Evolutionary conservation across 179 eudicot genomes (phyloP).

Genomic region (Corrigiola litoralis): DNA sequence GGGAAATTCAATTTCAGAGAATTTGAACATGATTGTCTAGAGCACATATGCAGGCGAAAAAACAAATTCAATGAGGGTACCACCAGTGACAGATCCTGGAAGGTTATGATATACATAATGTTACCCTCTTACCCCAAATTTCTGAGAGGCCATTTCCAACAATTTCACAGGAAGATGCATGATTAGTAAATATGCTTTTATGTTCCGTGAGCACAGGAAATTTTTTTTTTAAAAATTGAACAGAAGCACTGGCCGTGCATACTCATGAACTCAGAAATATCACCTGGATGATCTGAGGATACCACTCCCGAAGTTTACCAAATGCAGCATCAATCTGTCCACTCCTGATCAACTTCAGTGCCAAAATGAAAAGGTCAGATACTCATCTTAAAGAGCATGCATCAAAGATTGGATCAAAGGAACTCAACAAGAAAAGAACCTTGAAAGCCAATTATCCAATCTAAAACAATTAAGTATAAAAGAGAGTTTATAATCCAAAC

Average conservation of each 20-base stretch:
- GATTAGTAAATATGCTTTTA: too few species aligned
- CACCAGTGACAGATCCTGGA: background rate
- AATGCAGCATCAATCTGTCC: constrained; percentile 80
- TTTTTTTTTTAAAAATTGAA: background rate
- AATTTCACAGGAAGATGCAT: too few species aligned
- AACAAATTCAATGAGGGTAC: background rate
- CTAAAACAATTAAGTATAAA: background rate
- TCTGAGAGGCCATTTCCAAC: background rate
- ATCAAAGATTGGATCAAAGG: background rate
- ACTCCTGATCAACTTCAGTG: constrained; percentile 64
- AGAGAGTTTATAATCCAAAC: background rate
- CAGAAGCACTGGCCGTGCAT: background rate
- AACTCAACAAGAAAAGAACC: constrained; percentile 4
- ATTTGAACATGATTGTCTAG: too few species aligned
- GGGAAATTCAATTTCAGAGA: background rate
- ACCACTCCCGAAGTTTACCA: constrained; percentile 57
- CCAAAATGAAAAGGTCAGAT: constrained; percentile 21
- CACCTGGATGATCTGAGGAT: constrained; percentile 84
- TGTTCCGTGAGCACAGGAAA: too few species aligned
- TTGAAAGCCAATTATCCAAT: background rate
- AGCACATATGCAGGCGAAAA: background rate
- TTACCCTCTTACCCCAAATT: background rate
- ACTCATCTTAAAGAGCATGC: background rate
- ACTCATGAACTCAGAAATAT: constrained; percentile 4
- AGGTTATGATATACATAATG: background rate